Evolutionary conservation across 2,329 filamentous ascomycete genomes (phyloP).

Genomic region (Aspergillus pseudoglaucus): DNA sequence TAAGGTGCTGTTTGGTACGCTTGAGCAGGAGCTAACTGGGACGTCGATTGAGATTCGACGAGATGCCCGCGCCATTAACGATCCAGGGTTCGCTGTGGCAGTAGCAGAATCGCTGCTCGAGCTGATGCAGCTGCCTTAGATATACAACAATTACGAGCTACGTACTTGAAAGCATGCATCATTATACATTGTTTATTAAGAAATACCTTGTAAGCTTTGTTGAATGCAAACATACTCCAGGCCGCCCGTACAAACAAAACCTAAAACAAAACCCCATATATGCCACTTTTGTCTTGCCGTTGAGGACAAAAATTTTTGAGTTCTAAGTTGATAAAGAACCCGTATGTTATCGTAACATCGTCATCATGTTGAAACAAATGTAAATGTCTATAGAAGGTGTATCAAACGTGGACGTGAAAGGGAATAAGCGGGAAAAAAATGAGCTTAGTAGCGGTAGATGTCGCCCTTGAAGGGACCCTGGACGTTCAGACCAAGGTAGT

Average conservation of each 20-base stretch:
- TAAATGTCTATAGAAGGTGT: conserved; percentile 32
- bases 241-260: conserved; percentile 20
- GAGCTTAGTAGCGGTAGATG: conserved; percentile 54
- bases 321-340: conserved; percentile 36
- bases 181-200: conserved; percentile 2
- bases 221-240: conserved; percentile 34
- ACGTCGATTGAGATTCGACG: conserved; percentile 47
- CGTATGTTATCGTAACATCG: conserved; percentile 54
- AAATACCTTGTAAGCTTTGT: conserved; percentile 21
- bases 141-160: not conserved
- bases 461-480: conserved; percentile 97
- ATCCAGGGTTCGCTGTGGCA: conserved; percentile 21
- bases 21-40: conserved; percentile 45
- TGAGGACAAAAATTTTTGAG: conserved; percentile 55
- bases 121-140: conserved; percentile 10
- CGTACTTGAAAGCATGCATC: not conserved
- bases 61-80: conserved; percentile 34
- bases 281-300: conserved; percentile 48
- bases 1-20: conserved; percentile 38
- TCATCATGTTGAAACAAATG: conserved; percentile 50
- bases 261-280: conserved; percentile 25
- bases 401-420: conserved; percentile 23
- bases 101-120: conserved; percentile 15
- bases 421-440: conserved; percentile 9
- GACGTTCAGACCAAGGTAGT: conserved; percentile 80